A percentile compares a stretch with the other conserved stretches of the same genome.
These are phyloP conservation scores for Metschnikowia lunata DNA, from an alignment of 805 yeast species.

Conservation along the genomic window DNA sequence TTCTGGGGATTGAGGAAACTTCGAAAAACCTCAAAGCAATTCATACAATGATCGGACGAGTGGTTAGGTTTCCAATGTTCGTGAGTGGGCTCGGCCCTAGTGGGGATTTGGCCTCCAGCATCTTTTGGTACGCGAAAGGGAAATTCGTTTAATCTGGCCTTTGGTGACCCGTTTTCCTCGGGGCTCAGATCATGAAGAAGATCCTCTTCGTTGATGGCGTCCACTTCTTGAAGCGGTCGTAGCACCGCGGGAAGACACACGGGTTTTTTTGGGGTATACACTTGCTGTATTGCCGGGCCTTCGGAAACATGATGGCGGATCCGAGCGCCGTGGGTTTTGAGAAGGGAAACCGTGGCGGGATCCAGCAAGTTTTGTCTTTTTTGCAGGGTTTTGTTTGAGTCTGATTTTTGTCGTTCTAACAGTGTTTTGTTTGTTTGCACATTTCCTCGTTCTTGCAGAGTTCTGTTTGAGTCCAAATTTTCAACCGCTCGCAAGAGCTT, in stretches of 20 bases:
- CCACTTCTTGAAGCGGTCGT: conserved; percentile 30
- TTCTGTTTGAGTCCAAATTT: conserved; percentile 13
- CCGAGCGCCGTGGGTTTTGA: conserved; percentile 1
- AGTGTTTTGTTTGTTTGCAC: conserved; percentile 11
- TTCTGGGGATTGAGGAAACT: conserved; percentile 24
- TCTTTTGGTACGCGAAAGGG: conserved; percentile 13
- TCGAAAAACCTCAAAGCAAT: conserved; percentile 34
- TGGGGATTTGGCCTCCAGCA: neutral
- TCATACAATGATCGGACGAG: conserved; percentile 38
- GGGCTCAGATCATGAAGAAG: conserved; percentile 11
- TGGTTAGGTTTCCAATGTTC: conserved; percentile 50
- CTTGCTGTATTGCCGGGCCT: conserved; percentile 28
- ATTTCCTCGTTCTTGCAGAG: conserved; percentile 13
- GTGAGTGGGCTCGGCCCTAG: conserved; percentile 43
- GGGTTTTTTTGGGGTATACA: conserved; percentile 45
- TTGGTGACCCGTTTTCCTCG: conserved; percentile 5
- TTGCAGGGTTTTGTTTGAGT: neutral
- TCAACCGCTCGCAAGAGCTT: conserved; percentile 19
- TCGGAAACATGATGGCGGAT: conserved; percentile 3
- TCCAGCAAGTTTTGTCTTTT: neutral
- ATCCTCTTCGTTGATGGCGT: conserved; percentile 10
- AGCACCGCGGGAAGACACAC: conserved; percentile 51
- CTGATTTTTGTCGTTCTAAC: conserved; percentile 3
- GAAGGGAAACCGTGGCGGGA: neutral
- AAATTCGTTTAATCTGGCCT: conserved; percentile 7